Percentiles rank a stretch among this genome's conserved stretches.
phyloP scores from a whole-genome alignment of 2,329 filamentous ascomycete genomes.

The Alternaria solani region DNA sequence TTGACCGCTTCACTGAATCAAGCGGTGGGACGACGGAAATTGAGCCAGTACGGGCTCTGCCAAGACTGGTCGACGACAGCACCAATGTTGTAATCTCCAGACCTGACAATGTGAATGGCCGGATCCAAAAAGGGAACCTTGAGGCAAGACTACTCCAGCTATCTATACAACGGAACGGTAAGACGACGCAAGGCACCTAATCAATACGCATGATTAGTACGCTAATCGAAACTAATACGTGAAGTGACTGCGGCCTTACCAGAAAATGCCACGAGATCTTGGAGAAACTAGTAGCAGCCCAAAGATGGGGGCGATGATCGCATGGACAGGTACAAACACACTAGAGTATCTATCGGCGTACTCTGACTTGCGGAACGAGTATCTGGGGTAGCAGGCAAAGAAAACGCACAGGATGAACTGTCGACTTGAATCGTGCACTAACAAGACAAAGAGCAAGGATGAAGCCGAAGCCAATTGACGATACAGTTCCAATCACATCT shows the following conservation, averaged over 20 bases:
- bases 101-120: conserved; percentile 24
- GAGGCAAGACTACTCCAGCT: conserved; percentile 21
- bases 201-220: conserved; percentile 28
- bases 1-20: conserved; percentile 33
- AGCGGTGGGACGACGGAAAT: conserved; percentile 28
- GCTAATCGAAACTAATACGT: conserved; percentile 21
- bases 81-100: conserved; percentile 13
- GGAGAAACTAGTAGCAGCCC: conserved; percentile 19
- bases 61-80: conserved; percentile 3
- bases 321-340: conserved; percentile 45
- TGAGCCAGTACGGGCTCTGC: conserved; percentile 12
- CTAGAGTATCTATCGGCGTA: conserved; percentile 29
- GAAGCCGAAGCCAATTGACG: conserved; percentile 29
- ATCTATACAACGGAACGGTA: conserved; percentile 32
- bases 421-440: conserved; percentile 14
- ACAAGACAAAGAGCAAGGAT: conserved; percentile 25
- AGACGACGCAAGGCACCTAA: conserved; percentile 22
- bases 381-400: conserved; percentile 11
- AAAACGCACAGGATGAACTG: conserved; percentile 24
- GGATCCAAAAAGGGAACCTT: conserved; percentile 9
- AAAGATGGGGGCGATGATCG: conserved; percentile 26
- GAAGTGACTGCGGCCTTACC: conserved; percentile 25
- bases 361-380: conserved; percentile 32
- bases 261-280: conserved; percentile 38
- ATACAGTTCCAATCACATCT: conserved; percentile 14